Conservation (phyloP, 345 rosid genomes). For the Sisymbrium altissimum region DNA sequence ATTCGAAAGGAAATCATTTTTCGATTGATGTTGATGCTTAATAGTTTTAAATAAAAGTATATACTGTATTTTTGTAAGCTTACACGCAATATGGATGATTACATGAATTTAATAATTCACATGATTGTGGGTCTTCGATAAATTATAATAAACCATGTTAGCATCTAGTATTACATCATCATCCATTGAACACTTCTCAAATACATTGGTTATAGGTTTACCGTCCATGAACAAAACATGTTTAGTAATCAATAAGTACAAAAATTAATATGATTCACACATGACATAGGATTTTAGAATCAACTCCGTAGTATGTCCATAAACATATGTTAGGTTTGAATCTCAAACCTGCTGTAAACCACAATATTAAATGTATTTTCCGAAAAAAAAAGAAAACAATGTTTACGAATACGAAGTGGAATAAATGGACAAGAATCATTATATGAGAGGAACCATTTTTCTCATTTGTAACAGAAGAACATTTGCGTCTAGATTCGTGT, state of each 20-base stretch:
- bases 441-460: neutral
- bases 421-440: too few relatives aligned
- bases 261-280: neutral
- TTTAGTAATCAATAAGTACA: neutral
- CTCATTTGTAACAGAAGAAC: neutral
- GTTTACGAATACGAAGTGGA: too few relatives aligned
- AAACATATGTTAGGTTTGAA: too few relatives aligned
- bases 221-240: neutral
- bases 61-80: conserved; percentile 10
- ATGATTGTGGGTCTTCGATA: conserved; percentile 18
- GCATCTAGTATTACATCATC: conserved; percentile 19
- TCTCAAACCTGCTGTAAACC: neutral
- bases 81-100: conserved; percentile 21
- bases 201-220: neutral
- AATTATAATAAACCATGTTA: neutral
- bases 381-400: too few relatives aligned
- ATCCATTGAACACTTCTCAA: conserved; percentile 16
- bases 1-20: conserved; percentile 11
- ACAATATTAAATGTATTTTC: neutral
- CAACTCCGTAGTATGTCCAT: neutral
- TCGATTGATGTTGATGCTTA: conserved; percentile 26
- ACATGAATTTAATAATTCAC: conserved; percentile 8
- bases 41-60: conserved; percentile 4
- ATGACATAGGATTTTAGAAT: neutral
- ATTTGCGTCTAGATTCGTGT: neutral